phyloP scores from a whole-genome alignment of 2,329 filamentous ascomycete genomes.

The Orbilia ellipsospora region DNA sequence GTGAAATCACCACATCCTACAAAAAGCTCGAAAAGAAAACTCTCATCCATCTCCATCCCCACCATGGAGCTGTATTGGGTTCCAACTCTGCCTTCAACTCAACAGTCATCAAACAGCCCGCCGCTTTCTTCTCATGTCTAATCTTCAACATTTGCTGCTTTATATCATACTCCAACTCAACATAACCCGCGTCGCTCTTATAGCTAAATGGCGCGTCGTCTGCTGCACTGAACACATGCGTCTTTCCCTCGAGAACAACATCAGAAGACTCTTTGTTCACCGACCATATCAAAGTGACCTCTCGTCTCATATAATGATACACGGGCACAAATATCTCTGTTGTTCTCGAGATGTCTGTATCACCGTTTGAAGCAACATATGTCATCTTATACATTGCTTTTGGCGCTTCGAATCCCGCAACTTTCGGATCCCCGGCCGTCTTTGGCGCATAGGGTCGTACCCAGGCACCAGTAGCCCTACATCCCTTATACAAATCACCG shows the following conservation, averaged over 20 bases:
- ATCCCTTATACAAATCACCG: constrained; percentile 63
- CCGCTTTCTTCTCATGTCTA: constrained; percentile 39
- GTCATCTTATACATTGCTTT: constrained; percentile 62
- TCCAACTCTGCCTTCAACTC: constrained; percentile 46
- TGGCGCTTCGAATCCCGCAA: constrained; percentile 62
- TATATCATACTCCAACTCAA: constrained; percentile 44
- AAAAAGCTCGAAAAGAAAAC: constrained; percentile 49
- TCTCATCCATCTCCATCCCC: constrained; percentile 37
- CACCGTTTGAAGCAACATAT: constrained; percentile 58
- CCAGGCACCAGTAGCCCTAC: constrained; percentile 62
- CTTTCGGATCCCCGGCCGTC: constrained; percentile 61
- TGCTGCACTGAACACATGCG: constrained; percentile 34
- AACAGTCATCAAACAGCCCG: constrained; percentile 25
- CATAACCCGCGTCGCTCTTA: constrained; percentile 32
- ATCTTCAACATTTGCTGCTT: constrained; percentile 43
- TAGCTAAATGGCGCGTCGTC: constrained; percentile 53
- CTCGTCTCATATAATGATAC: constrained; percentile 65
- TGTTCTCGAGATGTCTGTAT: constrained; percentile 58
- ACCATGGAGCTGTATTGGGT: constrained; percentile 48
- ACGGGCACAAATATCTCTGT: constrained; percentile 63
- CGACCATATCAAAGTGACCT: constrained; percentile 52
- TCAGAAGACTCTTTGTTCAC: constrained; percentile 11
- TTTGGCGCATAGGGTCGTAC: constrained; percentile 64
- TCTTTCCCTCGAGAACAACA: constrained; percentile 22
- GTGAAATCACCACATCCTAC: not conserved